Percentiles rank a stretch among this genome's conserved stretches.
Evolutionary conservation across 2,329 filamentous ascomycete species (phyloP).

Genomic region (Phaeosphaeriaceae sp.): DNA sequence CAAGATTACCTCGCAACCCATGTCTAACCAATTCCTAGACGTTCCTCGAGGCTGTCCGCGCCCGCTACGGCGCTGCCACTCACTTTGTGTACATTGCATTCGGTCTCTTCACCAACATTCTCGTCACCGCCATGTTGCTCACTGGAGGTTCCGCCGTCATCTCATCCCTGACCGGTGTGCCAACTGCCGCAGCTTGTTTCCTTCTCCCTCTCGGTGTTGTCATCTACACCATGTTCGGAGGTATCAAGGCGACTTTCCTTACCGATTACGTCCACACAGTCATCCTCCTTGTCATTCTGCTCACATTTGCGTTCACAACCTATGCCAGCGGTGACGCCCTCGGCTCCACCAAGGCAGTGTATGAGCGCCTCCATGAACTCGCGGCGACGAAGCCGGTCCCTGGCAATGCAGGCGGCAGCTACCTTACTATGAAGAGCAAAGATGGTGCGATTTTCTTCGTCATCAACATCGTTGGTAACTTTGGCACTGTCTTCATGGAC

Average conservation of each 20-base stretch:
- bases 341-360: constrained; percentile 78
- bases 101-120: constrained; percentile 79
- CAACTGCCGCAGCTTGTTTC: constrained; percentile 82
- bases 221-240: constrained; percentile 75
- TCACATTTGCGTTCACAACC: constrained; percentile 81
- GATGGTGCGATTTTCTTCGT: constrained; percentile 89
- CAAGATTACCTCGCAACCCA: fast-evolving
- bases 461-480: constrained; percentile 87
- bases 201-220: constrained; percentile 81
- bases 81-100: constrained; percentile 84
- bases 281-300: constrained; percentile 82
- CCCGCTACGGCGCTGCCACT: constrained; percentile 76
- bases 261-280: constrained; percentile 88
- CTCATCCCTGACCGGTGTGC: constrained; percentile 63
- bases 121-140: constrained; percentile 90
- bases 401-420: constrained; percentile 79
- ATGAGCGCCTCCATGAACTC: constrained; percentile 76
- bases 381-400: constrained; percentile 73
- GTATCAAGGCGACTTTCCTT: constrained; percentile 74
- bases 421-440: constrained; percentile 83
- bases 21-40: constrained; percentile 62
- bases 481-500: constrained; percentile 82
- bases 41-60: constrained; percentile 82
- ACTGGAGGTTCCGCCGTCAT: constrained; percentile 79
- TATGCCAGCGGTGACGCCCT: constrained; percentile 76